Percentiles rank a stretch among this genome's conserved stretches.
Evolutionary conservation across 306 rosid genomes (phyloP).

Genomic region (Trifolium subterraneum): DNA sequence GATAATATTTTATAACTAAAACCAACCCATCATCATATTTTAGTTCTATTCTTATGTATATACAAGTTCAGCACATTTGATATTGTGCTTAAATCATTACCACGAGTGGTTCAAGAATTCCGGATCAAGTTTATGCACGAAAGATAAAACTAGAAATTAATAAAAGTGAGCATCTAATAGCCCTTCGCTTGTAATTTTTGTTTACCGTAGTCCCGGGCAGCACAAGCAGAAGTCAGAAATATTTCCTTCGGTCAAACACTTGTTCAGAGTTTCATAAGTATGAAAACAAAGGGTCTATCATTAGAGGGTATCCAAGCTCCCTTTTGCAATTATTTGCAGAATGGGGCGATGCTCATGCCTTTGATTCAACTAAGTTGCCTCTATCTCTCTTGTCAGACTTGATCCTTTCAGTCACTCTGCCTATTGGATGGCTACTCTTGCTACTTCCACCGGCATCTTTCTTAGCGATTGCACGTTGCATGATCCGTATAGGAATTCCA

Average conservation of each 20-base stretch:
- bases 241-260: not conserved
- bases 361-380: constrained; percentile 37
- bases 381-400: constrained; percentile 84
- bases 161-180: constrained; percentile 6
- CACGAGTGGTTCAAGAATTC: constrained; percentile 6
- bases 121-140: constrained; percentile 11
- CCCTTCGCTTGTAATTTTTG: constrained; percentile 1
- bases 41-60: not conserved
- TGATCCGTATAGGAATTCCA: constrained; percentile 89
- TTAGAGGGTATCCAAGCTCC: constrained; percentile 13
- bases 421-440: constrained; percentile 49
- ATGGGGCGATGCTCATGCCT: not conserved
- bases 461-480: constrained; percentile 67
- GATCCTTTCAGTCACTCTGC: constrained; percentile 50
- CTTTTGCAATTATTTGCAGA: constrained; percentile 20
- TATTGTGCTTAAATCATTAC: not conserved
- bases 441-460: constrained; percentile 45
- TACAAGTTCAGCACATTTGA: constrained; percentile 26
- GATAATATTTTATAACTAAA: not conserved
- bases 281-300: not conserved
- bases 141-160: not conserved
- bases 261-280: not conserved
- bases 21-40: not conserved
- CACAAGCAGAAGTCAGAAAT: not conserved
- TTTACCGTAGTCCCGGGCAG: not conserved